A percentile compares a stretch with the other conserved stretches of the same genome.
Conservation (phyloP, 305 asterid genomes). For the Fraxinus ornus region DNA sequence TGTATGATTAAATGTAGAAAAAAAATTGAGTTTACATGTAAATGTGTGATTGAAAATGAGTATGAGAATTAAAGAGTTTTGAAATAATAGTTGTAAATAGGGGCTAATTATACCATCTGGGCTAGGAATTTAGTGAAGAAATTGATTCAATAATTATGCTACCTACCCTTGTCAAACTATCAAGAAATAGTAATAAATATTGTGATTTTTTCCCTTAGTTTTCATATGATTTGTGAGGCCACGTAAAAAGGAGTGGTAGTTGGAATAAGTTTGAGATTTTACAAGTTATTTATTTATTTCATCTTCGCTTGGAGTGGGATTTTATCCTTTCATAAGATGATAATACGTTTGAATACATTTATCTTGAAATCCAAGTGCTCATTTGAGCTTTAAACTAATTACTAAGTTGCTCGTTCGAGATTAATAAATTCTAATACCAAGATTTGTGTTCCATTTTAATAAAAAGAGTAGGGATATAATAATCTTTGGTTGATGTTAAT, state of each 20-base stretch:
- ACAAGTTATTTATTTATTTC: neutral
- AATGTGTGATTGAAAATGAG: no score
- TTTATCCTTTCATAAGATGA: no score
- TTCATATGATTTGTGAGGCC: neutral
- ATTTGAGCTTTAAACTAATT: neutral
- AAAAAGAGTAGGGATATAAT: neutral
- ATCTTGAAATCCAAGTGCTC: no score
- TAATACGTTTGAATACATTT: neutral
- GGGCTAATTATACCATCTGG: neutral
- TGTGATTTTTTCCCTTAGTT: neutral
- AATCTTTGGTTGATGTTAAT: neutral
- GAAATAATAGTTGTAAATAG: no score
- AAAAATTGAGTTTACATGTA: no score
- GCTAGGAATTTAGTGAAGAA: neutral
- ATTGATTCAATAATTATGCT: neutral
- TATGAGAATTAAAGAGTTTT: no score
- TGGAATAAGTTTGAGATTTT: neutral
- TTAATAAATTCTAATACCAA: neutral
- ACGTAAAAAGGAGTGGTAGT: neutral
- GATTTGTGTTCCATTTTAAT: no score
- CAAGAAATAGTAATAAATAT: neutral
- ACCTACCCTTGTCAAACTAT: neutral
- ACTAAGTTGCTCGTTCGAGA: neutral
- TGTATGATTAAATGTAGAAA: no score
- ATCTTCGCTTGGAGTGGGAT: neutral